Evolutionary conservation across 139 green algal species (phyloP), one percentile per base, ranked within the genome.

Genomic region (Tetraselmis striata): DNA sequence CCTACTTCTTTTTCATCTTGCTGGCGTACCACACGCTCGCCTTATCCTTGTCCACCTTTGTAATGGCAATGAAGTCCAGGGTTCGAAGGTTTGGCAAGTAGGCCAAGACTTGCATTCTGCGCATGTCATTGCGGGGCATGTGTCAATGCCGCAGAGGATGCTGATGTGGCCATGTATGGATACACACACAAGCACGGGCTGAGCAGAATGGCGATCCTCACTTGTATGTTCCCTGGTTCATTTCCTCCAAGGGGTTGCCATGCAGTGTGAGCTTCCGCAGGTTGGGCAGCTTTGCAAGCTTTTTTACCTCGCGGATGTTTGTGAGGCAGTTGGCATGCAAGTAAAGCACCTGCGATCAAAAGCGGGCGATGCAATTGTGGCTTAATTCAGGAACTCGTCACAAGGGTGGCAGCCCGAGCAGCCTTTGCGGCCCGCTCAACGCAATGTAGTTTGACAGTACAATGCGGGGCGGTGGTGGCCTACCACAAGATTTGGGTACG

Each of bases 251-350:
- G 2, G 85, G 87, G 58, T 87, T 89, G n/a, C 85, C 87, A 77
- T 89, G 83, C 79, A 88, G 59, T 0, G 87, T 91, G 27, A 91
- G 80, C 81, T 91, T 91, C 67, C 59, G 30, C 79, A 91, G 59
- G 29, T 81, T 31, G 5, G 59, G 1, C n/a, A 91, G 80, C 77
- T 83, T 82, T 24, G 78, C 32, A 23, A 90, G 83, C 83, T 87
- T 89, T 22, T 84, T 75, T 11, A 89, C 45, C 25, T 91, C 85
- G 31, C n/a, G 32, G 30, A 89, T 58, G 28, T 83, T 86, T 5
- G 11, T 77, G 2, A 91, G 82, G 31, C 88, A 59, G 81, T 91
- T 91, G 59, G 82, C 85, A 78, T 91, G 87, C n/a, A 91, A 59
- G 80, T 91, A 91, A 23, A 91, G 80, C 28, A 87, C 84, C 84